Evolutionary conservation across 2,329 filamentous ascomycete genomes (phyloP), one percentile per base, ranked within the genome.

Genomic region (Penicillium sp.): DNA sequence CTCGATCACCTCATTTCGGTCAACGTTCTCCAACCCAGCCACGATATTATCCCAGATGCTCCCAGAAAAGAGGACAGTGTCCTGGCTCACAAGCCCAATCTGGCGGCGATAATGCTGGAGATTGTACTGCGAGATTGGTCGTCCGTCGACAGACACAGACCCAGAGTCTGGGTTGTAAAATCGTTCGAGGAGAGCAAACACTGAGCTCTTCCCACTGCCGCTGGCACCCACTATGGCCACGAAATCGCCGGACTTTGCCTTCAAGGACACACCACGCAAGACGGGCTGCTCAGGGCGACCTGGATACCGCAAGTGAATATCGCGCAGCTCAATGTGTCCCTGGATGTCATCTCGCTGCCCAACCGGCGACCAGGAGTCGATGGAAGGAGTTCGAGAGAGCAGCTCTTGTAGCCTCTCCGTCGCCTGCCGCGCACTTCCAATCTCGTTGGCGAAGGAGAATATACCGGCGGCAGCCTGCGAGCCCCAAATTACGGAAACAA

Each of bases 191-290:
- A 85, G 76, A 3, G 76, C 75, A 37, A 93, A 31, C 84, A 42
- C 86, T n/a, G 86, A 90, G 1, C 86, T 88, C 76, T 92, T 76
- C 3, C 84, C 84, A 55, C 82, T 83, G 3, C 84, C 83, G 1
- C 79, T 83, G 0, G 81, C 77, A 17, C 83, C 83, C 0, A 86
- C 83, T 14, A 85, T 70, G 0, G 81, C 83, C 5, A 81, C 75
- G 53, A 81, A 84, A 22, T 82, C 76, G 5, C 83, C 82, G 1
- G 55, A 14, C 15, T 49, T n/a, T 11, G 82, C 73, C 45, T 35
- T 58, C 17, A 73, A 48, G 14, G 28, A 57, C 11, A 70, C 25
- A 1, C 57, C 59, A 0, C 56, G 25, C 1, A 71, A 38, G 12
- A 72, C 66, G 4, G 37, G 8, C 14, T 55, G 38, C 0, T 64